A percentile compares a stretch with the other conserved stretches of the same genome.
Conservation (phyloP, 2,329 filamentous ascomycete genomes). For the Calonectria ilicicola region DNA sequence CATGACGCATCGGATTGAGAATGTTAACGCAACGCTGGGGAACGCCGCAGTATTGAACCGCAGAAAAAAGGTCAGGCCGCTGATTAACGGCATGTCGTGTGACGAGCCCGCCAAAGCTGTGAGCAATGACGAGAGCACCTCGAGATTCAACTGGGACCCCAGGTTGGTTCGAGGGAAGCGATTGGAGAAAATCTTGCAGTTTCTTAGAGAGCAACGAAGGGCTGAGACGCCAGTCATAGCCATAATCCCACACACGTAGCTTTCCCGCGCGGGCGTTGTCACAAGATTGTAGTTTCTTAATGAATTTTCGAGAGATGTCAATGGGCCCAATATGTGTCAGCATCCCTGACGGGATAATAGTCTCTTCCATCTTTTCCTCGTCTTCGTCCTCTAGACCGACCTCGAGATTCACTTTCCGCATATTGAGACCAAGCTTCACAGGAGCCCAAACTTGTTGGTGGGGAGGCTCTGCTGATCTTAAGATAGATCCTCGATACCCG, state of each 20-base stretch:
- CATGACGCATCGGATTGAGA: slow-evolving; percentile 87
- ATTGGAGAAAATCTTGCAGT: slow-evolving; percentile 79
- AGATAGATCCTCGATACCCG: slow-evolving; percentile 90
- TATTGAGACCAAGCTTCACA: slow-evolving; percentile 90
- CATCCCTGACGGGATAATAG: slow-evolving; percentile 88
- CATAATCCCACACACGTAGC: slow-evolving; percentile 87
- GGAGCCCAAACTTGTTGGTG: slow-evolving; percentile 95
- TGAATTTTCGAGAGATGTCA: slow-evolving; percentile 85
- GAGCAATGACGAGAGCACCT: slow-evolving; percentile 86
- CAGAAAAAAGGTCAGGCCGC: slow-evolving; percentile 85
- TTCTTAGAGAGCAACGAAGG: slow-evolving; percentile 79
- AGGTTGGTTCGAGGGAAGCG: slow-evolving; percentile 78
- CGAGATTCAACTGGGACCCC: slow-evolving; percentile 62
- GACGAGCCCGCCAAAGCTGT: slow-evolving; percentile 89
- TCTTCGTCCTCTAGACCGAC: slow-evolving; percentile 85
- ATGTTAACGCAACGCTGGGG: slow-evolving; percentile 93
- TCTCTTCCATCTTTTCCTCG: slow-evolving; percentile 84
- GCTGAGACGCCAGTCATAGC: slow-evolving; percentile 94
- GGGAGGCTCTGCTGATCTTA: slow-evolving; percentile 84
- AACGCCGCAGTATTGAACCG: slow-evolving; percentile 86
- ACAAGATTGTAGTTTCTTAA: slow-evolving; percentile 80
- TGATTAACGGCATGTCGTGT: slow-evolving; percentile 90
- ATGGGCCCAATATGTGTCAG: slow-evolving; percentile 92
- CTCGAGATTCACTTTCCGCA: slow-evolving; percentile 91
- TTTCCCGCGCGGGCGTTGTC: slow-evolving; percentile 79